phyloP scores from a whole-genome alignment of 2,329 filamentous ascomycete genomes.

The Didymellaceae sp. region DNA sequence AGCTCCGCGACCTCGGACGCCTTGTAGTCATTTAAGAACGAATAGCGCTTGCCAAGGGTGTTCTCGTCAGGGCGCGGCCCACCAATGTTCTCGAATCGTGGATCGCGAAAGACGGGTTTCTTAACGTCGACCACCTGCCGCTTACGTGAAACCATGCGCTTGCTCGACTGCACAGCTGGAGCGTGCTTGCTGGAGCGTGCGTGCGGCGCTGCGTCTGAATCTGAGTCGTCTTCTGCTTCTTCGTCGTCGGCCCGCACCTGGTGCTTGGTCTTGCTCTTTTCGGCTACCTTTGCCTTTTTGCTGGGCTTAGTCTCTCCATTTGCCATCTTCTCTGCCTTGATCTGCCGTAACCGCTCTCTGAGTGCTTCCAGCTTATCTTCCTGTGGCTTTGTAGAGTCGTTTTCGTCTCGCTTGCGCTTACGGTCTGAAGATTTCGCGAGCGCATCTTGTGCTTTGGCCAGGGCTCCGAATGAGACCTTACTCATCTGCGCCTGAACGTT shows the following conservation, averaged over 20 bases:
- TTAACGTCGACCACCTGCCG: conserved; percentile 72
- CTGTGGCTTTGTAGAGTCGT: conserved; percentile 48
- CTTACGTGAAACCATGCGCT: conserved; percentile 80
- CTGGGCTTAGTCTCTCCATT: conserved; percentile 26
- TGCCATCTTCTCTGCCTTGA: conserved; percentile 50
- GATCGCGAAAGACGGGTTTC: conserved; percentile 73
- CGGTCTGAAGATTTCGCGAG: conserved; percentile 53
- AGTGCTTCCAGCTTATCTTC: conserved; percentile 56
- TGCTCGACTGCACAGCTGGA: conserved; percentile 80
- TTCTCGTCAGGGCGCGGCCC: conserved; percentile 62
- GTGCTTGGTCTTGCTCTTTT: conserved; percentile 9
- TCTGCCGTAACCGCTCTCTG: conserved; percentile 52
- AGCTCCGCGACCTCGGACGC: conserved; percentile 81
- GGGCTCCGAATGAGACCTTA: conserved; percentile 84
- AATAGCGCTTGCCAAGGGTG: conserved; percentile 74
- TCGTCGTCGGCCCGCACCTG: conserved; percentile 37
- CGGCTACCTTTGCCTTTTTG: conserved; percentile 22
- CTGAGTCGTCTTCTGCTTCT: conserved; percentile 42
- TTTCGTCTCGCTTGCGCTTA: conserved; percentile 53
- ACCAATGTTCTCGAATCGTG: conserved; percentile 78
- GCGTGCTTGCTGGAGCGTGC: conserved; percentile 82
- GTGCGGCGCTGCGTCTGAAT: conserved; percentile 45
- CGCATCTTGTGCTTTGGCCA: conserved; percentile 82
- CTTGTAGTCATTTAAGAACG: conserved; percentile 87
- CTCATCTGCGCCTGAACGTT: conserved; percentile 57